Conservation (phyloP, 1,284 basidiomycete genomes). For the Ustilago shanxiensis region DNA sequence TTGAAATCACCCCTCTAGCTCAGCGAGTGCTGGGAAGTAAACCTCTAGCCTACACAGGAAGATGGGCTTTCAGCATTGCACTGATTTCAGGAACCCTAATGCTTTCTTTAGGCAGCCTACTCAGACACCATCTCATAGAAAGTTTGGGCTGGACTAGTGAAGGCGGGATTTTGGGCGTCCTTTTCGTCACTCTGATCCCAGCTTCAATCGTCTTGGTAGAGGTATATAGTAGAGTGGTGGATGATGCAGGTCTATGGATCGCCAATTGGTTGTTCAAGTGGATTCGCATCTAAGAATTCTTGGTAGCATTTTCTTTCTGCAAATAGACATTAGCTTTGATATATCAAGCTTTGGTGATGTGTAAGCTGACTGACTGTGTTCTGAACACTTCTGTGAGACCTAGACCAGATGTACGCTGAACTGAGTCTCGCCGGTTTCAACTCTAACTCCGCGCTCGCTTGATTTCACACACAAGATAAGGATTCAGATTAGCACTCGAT, state of each 20-base stretch:
- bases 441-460: no score
- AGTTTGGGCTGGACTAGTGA: constrained; percentile 22
- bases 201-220: constrained; percentile 27
- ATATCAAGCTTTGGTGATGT: neutral
- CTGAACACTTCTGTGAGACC: neutral
- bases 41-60: constrained; percentile 33
- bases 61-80: constrained; percentile 53
- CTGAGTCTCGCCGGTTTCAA: no score
- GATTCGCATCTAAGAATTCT: constrained; percentile 31
- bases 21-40: constrained; percentile 21
- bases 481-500: neutral
- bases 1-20: constrained; percentile 37
- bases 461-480: neutral
- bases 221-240: constrained; percentile 34
- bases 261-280: constrained; percentile 51
- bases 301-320: neutral
- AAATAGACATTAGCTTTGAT: neutral
- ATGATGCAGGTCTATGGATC: constrained; percentile 32
- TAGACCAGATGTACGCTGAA: no score
- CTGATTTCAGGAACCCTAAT: constrained; percentile 56
- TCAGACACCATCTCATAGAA: constrained; percentile 30
- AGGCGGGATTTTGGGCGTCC: constrained; percentile 26
- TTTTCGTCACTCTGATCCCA: constrained; percentile 42
- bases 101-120: constrained; percentile 47
- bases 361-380: neutral